Evolutionary conservation across 1,284 basidiomycete species (phyloP).

Genomic region (Austropuccinia psidii): DNA sequence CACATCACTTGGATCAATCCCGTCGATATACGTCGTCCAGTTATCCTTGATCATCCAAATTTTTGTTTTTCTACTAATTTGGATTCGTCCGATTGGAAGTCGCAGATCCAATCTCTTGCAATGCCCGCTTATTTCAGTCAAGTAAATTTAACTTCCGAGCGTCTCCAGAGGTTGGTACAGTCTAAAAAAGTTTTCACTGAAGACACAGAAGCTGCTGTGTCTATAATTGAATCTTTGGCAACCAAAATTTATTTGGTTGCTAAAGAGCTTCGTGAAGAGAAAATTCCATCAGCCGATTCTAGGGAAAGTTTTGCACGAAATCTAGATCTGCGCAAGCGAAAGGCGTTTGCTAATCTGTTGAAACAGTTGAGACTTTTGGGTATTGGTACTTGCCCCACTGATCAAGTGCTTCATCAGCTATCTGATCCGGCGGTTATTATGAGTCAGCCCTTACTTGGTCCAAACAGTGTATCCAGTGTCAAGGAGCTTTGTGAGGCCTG

Average conservation of each 20-base stretch:
- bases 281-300: conserved; percentile 55
- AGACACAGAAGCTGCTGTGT: conserved; percentile 29
- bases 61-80: conserved; percentile 16
- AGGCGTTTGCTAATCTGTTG: conserved; percentile 82
- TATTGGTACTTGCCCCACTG: conserved; percentile 49
- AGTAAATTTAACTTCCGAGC: conserved; percentile 38
- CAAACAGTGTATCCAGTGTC: not conserved
- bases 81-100: conserved; percentile 16
- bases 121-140: conserved; percentile 18
- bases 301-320: conserved; percentile 69
- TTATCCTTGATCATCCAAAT: not conserved
- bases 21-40: not conserved
- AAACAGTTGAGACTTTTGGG: conserved; percentile 80
- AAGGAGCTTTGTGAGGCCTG: not conserved
- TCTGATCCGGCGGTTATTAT: conserved; percentile 19
- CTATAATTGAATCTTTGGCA: conserved; percentile 58
- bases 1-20: conserved; percentile 40
- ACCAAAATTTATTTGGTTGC: conserved; percentile 66
- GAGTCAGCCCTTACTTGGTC: conserved; percentile 20
- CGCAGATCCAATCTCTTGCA: not conserved
- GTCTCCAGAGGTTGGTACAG: conserved; percentile 47
- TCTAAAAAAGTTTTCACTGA: conserved; percentile 28
- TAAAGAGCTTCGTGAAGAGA: conserved; percentile 57
- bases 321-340: conserved; percentile 69
- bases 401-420: conserved; percentile 9